These are phyloP conservation scores for Paracoccidioides brasiliensis DNA, from an alignment of 2,329 filamentous ascomycete species.

Conservation along the genomic window DNA sequence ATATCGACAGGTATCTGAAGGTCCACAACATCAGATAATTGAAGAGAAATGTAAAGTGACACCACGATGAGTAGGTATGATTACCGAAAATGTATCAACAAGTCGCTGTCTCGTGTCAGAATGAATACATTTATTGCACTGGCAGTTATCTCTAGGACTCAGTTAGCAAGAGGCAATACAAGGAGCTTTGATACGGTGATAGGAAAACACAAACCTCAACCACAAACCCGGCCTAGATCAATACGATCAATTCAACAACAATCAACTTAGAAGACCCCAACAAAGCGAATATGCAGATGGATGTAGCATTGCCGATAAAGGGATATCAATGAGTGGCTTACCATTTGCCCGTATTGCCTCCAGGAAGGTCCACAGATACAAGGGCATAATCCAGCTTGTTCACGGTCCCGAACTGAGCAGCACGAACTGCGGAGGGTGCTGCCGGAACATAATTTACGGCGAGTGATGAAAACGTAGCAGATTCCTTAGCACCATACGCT, in stretches of 20 bases:
- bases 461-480: background rate
- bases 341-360: background rate
- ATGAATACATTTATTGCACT: constrained; percentile 54
- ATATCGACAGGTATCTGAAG: constrained; percentile 38
- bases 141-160: constrained; percentile 53
- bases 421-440: background rate
- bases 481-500: background rate
- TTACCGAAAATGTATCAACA: constrained; percentile 49
- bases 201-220: constrained; percentile 7
- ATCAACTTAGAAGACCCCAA: background rate
- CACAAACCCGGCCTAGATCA: constrained; percentile 8
- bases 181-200: background rate
- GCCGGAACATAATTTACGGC: background rate
- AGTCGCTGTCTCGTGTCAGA: constrained; percentile 56
- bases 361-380: background rate
- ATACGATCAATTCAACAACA: background rate
- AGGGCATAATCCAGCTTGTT: background rate
- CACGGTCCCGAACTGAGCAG: background rate
- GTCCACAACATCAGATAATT: background rate
- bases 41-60: background rate
- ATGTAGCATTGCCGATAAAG: background rate
- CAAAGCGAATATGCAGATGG: background rate
- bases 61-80: background rate
- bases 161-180: background rate
- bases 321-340: background rate